Evolutionary conservation across 768 basidiomycete genomes (phyloP), one percentile per base, ranked within the genome.

Genomic region (Gloeopeniophorella convolvens): DNA sequence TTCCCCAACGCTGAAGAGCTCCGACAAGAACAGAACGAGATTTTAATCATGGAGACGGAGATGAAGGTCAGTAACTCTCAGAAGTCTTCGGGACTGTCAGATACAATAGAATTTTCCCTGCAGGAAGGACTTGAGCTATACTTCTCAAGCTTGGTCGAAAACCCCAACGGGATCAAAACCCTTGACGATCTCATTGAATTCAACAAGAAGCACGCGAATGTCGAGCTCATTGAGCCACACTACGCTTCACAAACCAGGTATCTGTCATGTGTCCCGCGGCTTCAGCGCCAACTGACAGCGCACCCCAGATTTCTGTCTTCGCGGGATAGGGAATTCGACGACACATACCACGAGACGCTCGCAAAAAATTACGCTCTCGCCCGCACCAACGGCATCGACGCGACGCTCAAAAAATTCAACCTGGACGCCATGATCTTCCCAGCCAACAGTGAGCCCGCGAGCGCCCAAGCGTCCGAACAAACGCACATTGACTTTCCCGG

Each of bases 151-250:
- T 66, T 84, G 12, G 52, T 75, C 10, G 60, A 73, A 33, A 78
- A 79, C 33, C 82, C 82, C 0, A 71, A 78, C 1, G 78, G 78
- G 4, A 75, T 83, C 20, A 69, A 72, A 28, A 74, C 60, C 28
- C 70, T 84, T 1, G 77, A 74, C 2, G 78, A 82, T 50, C 54
- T 84, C 48, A 82, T 84, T 34, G 63, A 61, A 16, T 83, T 82
- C 63, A 73, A 85, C 56, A 65, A 71, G 21, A 70, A 70, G 10
- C 70, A 84, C 51, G 69, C 75, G 8, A 64, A 68, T 4, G 67
- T 77, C 24, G 83, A 84, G 59, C 64, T 68, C 12, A 60, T 63
- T 9, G 57, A 62, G 16, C 66, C 69, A 8, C 67, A 63, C 52
- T 61, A 69, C 45, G 62, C 60, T 0, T 62, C 65, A 41, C 72